Evolutionary conservation across 176 grass and related monocot genomes (phyloP), one percentile per base, ranked within the genome.

Genomic region (Melocanna baccifera): DNA sequence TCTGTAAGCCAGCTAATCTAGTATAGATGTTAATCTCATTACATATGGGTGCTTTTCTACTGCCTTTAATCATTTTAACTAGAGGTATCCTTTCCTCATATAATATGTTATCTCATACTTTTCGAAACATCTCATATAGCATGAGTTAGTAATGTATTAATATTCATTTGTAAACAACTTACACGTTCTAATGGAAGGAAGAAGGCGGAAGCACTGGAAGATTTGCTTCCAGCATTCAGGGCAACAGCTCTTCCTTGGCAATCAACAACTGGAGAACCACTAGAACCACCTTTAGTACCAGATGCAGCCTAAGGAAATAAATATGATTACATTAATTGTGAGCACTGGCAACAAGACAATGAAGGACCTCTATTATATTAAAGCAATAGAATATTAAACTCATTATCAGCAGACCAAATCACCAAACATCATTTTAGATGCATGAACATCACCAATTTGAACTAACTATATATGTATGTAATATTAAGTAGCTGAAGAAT

Each of bases 281-380:
- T 99, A 55, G 96, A 99, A 50, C 96, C 96, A 87, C 96, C 96
- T 99, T 96, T 99, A 67, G 96, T 99, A 65, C 96, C 96, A 86
- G 96, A 99, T 85, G 96, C 96, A 47, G 96, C 96, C 96, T 99
- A 69, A 59, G 78, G 34, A 81, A 94, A 85, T 30, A 88, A 86
- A 71, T 58, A 71, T 58, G 22, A 34, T 67, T 26, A 36, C 1
- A 29, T 84, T 79, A 52, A 61, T 78, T 57, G 57, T 26, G 25
- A 73, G 29, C 58, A 58, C n/a, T 39, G 22, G 8, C 40, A 78
- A 47, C 67, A 83, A 46, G 28, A 73, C 68, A 71, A 64, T 39
- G 28, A 76, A 65, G 0, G 28, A 19, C 3, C 23, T 78, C 16
- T 43, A 83, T 41, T 57, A 41, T 19, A 66, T 51, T 64, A 68